Conservation (phyloP, 805 yeast genomes). For the Saccharomycopsis sp. region DNA sequence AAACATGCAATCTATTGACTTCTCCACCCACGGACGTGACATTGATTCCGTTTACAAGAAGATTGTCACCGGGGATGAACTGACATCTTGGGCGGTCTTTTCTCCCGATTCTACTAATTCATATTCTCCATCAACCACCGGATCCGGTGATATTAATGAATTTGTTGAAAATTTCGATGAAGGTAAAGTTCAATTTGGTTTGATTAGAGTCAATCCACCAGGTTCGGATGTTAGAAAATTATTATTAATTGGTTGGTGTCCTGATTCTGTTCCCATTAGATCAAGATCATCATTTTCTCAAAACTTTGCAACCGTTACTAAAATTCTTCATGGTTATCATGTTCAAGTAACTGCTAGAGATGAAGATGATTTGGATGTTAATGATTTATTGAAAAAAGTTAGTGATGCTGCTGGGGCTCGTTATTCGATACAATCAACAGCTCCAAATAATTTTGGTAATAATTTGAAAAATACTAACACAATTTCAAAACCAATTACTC, state of each 20-base stretch:
- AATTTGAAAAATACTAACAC: slow-evolving; percentile 22
- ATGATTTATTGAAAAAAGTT: slow-evolving; percentile 63
- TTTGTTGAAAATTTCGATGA: slow-evolving; percentile 78
- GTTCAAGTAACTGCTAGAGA: slow-evolving; percentile 97
- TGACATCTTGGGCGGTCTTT: slow-evolving; percentile 66
- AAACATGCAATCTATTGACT: slow-evolving; percentile 28
- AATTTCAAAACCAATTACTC: slow-evolving; percentile 22
- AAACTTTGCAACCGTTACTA: slow-evolving; percentile 68
- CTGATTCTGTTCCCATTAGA: slow-evolving; percentile 84
- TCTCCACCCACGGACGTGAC: slow-evolving; percentile 60
- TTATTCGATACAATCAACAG: slow-evolving; percentile 50
- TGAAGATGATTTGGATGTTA: slow-evolving; percentile 75
- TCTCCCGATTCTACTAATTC: slow-evolving; percentile 52
- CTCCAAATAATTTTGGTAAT: slow-evolving; percentile 19
- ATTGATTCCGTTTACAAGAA: slow-evolving; percentile 68
- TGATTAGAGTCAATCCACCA: slow-evolving; percentile 78
- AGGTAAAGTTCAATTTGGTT: slow-evolving; percentile 72
- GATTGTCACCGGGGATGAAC: slow-evolving; percentile 69
- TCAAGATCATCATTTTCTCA: slow-evolving; percentile 66
- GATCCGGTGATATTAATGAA: slow-evolving; percentile 61
- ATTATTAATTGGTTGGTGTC: slow-evolving; percentile 90
- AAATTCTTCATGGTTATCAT: slow-evolving; percentile 71
- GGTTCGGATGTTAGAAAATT: slow-evolving; percentile 86
- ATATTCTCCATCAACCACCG: slow-evolving; percentile 36
- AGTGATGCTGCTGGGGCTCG: slow-evolving; percentile 94